Base-by-base conservation (phyloP, 352 stramenopile genomes). In the Phytophthora crassamura region DNA sequence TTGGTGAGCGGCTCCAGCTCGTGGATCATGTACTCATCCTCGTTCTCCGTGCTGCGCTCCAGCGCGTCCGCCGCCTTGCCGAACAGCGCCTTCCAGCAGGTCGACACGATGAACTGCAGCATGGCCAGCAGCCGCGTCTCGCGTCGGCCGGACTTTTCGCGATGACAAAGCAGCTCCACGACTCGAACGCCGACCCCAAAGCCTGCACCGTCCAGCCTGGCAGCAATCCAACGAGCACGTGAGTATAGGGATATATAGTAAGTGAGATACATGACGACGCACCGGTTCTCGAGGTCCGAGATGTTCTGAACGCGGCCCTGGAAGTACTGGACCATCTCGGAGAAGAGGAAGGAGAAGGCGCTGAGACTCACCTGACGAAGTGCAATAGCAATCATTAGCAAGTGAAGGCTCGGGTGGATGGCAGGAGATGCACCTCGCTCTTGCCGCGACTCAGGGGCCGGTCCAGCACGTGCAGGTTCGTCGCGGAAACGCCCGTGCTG, bases 21-120 rank as follows among this genome's bases (percentile, higher is more conserved):
- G 68, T 98, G 89, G 69, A 99, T 99, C 95, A 99, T 99, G 80
- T 98, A 99, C 88, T 99, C 96, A 76, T 99, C 89, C n/a, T 98
- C 94, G 73, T 99, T 98, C 74, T 98, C 95, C 33, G 97, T 99
- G 62, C 90, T 98, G 57, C 94, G 83, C 80, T 99, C 96, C 22
- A 99, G 82, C 11, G 94, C 97, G 63, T 99, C 97, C 1, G 97
- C 97, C 10, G 91, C 84, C 72, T 99, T 99, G 45, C 96, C 96
- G 73, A 99, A 99, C 14, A 99, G 77, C 42, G 89, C 85, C 73
- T 98, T 98, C 95, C 96, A 99, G 58, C 93, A 96, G 10, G 84
- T 94, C 1, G 92, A 97, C 3, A 97, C 96, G 32, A 99, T 83
- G 75, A 98, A 98, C 75, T 98, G 88, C 47, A 98, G 77, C 77